Evolutionary conservation across 352 stramenopile species (phyloP).

Genomic region (Globisporangium irregulare): DNA sequence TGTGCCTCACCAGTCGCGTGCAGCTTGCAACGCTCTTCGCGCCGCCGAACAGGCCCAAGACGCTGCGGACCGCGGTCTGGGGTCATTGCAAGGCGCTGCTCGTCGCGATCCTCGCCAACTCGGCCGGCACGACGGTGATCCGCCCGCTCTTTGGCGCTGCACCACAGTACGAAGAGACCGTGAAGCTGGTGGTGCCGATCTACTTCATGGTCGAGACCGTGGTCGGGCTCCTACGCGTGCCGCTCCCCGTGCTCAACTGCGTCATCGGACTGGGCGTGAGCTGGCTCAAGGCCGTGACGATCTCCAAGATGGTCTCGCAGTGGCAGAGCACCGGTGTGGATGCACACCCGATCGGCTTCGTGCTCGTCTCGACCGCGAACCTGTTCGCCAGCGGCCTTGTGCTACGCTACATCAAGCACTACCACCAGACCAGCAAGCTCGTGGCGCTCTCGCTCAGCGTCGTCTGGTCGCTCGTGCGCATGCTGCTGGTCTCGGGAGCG

Average conservation of each 20-base stretch:
- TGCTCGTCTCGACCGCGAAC: constrained; percentile 62
- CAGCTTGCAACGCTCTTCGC: constrained; percentile 47
- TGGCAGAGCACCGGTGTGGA: constrained; percentile 39
- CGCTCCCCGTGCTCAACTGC: constrained; percentile 42
- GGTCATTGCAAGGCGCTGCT: constrained; percentile 46
- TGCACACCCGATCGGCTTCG: constrained; percentile 58
- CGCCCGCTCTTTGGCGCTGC: constrained; percentile 50
- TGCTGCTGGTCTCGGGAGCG: constrained; percentile 31
- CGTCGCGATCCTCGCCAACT: constrained; percentile 57
- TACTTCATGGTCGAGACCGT: constrained; percentile 47
- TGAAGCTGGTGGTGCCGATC: constrained; percentile 54
- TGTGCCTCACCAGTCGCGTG: constrained; percentile 45
- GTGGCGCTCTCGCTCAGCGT: constrained; percentile 31
- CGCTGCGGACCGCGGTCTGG: constrained; percentile 28
- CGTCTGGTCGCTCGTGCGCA: constrained; percentile 46
- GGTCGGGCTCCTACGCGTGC: constrained; percentile 38
- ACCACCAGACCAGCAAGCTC: constrained; percentile 33
- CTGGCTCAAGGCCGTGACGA: constrained; percentile 74
- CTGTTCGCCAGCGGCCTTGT: constrained; percentile 66
- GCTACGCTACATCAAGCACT: constrained; percentile 54
- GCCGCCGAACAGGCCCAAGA: constrained; percentile 29
- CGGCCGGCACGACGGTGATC: constrained; percentile 62
- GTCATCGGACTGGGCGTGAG: constrained; percentile 54
- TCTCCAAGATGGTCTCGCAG: constrained; percentile 58
- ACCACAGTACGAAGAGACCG: constrained; percentile 57